Percentiles rank a stretch among this genome's conserved stretches.
Conservation (phyloP, 192 early-diverging fungal genomes). For the Oehlia diaphana region DNA sequence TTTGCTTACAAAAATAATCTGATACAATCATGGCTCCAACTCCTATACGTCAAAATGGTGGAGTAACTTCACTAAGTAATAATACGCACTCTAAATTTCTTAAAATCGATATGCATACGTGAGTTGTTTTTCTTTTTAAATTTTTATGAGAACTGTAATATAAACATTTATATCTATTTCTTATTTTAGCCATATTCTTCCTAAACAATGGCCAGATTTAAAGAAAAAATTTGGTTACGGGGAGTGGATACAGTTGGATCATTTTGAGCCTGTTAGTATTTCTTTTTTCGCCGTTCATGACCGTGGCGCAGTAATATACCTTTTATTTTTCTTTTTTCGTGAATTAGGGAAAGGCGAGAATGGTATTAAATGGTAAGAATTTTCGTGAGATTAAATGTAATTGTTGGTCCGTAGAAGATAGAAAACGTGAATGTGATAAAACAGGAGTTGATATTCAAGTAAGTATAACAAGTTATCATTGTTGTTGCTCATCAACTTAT, state of each 20-base stretch:
- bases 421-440: constrained; percentile 55
- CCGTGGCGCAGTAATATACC: background rate
- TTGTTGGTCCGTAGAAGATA: constrained; percentile 65
- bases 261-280: constrained; percentile 38
- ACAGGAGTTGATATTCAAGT: constrained; percentile 60
- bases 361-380: constrained; percentile 70
- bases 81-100: background rate
- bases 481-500: too few species aligned
- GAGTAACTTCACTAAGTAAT: background rate
- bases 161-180: background rate
- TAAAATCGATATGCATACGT: constrained; percentile 24
- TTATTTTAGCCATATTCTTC: constrained; percentile 59
- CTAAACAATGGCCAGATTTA: constrained; percentile 61
- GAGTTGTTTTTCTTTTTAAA: constrained; percentile 9
- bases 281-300: background rate
- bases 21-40: background rate
- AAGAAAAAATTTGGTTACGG: constrained; percentile 62
- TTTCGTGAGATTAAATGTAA: constrained; percentile 68
- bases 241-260: constrained; percentile 48
- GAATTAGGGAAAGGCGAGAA: constrained; percentile 56
- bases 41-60: background rate
- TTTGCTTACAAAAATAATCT: background rate
- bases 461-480: background rate
- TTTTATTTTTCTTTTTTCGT: background rate
- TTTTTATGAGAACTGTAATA: background rate